Evolutionary conservation across 805 yeast genomes (phyloP), one percentile per base, ranked within the genome.

Genomic region (Nakazawaea holstii): DNA sequence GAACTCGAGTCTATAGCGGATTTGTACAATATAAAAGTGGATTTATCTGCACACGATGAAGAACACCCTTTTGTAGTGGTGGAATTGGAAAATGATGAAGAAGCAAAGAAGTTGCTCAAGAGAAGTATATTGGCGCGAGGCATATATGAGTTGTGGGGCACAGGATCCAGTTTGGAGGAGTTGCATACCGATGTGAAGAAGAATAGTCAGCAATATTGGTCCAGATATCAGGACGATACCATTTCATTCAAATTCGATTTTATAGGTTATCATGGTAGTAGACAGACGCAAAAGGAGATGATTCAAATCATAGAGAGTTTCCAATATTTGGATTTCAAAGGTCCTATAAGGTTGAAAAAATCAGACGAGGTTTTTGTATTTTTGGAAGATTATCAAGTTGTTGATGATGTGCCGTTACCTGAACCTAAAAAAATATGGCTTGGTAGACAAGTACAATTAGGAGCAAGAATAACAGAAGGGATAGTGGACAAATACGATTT

Each of bases 1-100:
- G 99, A 92, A 65, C 66, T 94, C 32, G 89, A 85, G 55, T 84
- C 97, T 0, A 66, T 94, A 39, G 97, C 97, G 0, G 81, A 79
- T 31, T 64, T 86, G 45, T 66, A 77, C 53, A 66, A 66, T 14
- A 67, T 94, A 2, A 45, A 65, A 10, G 68, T 86, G 7, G 91
- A 88, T 59, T 67, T 89, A 43, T 63, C 79, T 13, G 58, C 60
- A 6, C 88, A 88, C 59, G 69, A 70, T 48, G 82, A 75, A 38
- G 64, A 68, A 3, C 72, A 67, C 9, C 98, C 98, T 3, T 91
- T 89, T 58, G 59, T 91, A 50, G 67, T 79, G 2, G 84, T 91
- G 1, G 73, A 80, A 15, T 67, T 94, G 35, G 77, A 77, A 29
- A 71, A 74, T 55, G 96, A 86, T 54, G 73, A 76, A 10, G 77